Percentiles rank a stretch among this genome's conserved stretches.
phyloP scores from a whole-genome alignment of 2,329 filamentous ascomycete genomes.

The Periconia macrospinosa region DNA sequence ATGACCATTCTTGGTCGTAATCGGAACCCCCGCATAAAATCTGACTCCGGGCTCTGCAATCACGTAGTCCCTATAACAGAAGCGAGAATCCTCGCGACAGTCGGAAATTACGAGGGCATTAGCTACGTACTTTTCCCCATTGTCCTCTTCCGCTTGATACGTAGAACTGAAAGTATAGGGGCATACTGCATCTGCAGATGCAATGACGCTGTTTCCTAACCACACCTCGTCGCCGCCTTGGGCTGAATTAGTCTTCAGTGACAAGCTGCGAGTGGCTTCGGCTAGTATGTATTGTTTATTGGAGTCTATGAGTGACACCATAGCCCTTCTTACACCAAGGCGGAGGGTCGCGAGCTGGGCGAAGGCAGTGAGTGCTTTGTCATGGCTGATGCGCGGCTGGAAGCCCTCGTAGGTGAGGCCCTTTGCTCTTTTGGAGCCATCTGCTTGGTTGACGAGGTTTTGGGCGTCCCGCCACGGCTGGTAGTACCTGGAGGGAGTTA shows the following conservation, averaged over 20 bases:
- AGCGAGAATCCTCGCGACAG: conserved; percentile 25
- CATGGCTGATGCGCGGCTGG: conserved; percentile 21
- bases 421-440: conserved; percentile 20
- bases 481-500: conserved; percentile 28
- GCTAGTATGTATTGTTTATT: conserved; percentile 42
- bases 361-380: conserved; percentile 39
- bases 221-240: conserved; percentile 28
- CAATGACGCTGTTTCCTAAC: conserved; percentile 35
- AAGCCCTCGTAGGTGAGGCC: conserved; percentile 29
- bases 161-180: conserved; percentile 30
- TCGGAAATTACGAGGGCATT: conserved; percentile 31
- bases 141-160: conserved; percentile 20
- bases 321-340: conserved; percentile 34
- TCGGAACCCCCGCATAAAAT: conserved; percentile 38
- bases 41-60: conserved; percentile 28
- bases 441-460: conserved; percentile 28
- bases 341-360: conserved; percentile 40
- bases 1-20: conserved; percentile 30
- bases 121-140: conserved; percentile 19
- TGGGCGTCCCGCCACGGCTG: conserved; percentile 41
- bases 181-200: conserved; percentile 31
- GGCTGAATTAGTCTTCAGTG: conserved; percentile 30
- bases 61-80: conserved; percentile 28
- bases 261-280: conserved; percentile 41
- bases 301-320: conserved; percentile 43